These are phyloP conservation scores for Gonapodya sp. DNA, from an alignment of 192 early-diverging fungal genomes.

Conservation along the genomic window DNA sequence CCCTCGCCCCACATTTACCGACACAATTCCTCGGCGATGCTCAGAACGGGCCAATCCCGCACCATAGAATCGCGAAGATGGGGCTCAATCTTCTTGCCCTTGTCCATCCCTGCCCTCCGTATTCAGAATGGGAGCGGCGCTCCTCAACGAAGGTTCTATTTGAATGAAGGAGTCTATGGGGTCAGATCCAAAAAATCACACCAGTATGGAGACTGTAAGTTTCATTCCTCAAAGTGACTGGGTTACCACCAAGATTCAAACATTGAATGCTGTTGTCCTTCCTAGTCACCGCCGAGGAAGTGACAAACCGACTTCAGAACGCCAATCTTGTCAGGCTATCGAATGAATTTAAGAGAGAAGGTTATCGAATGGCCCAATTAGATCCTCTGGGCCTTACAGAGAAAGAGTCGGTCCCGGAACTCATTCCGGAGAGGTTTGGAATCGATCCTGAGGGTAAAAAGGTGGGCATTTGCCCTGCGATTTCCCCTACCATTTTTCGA, in stretches of 20 bases:
- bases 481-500: neutral
- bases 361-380: slow-evolving; percentile 72
- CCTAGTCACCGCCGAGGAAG: slow-evolving; percentile 61
- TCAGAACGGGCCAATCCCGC: no score
- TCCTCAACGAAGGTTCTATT: neutral
- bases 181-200: neutral
- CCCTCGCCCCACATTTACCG: no score
- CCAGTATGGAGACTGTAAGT: neutral
- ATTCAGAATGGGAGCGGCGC: no score
- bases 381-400: slow-evolving; percentile 74
- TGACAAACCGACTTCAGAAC: slow-evolving; percentile 71
- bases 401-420: slow-evolving; percentile 57
- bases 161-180: neutral
- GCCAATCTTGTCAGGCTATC: slow-evolving; percentile 80
- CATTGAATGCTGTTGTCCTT: neutral
- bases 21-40: no score
- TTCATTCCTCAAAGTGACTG: no score
- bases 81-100: no score
- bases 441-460: slow-evolving; percentile 40
- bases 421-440: slow-evolving; percentile 79
- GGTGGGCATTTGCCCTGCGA: slow-evolving; percentile 49
- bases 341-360: slow-evolving; percentile 64
- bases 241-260: neutral
- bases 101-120: no score
- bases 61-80: no score